A percentile compares a stretch with the other conserved stretches of the same genome.
phyloP scores from a whole-genome alignment of 495 filamentous ascomycete genomes.

The Pseudomonodictys pantanalensis region DNA sequence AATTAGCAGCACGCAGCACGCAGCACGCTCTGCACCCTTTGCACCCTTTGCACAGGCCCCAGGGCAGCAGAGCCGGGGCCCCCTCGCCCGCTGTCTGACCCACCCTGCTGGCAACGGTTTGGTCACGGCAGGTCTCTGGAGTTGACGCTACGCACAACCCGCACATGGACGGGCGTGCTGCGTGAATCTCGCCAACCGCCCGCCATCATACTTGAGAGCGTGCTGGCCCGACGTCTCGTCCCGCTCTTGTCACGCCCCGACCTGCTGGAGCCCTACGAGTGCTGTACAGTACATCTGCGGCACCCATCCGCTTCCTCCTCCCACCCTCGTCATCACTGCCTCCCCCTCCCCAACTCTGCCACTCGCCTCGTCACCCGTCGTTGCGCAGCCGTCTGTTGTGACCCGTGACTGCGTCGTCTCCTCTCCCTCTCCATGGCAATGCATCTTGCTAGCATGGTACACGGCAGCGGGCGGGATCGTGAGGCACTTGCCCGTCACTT shows the following conservation, averaged over 20 bases:
- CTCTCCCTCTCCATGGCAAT: slow-evolving; percentile 34
- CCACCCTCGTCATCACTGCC: background rate
- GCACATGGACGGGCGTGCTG: no score
- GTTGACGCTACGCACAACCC: no score
- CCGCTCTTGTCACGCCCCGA: slow-evolving; percentile 26
- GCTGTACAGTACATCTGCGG: slow-evolving; percentile 9
- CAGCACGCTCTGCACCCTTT: slow-evolving; percentile 10
- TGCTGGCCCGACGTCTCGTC: slow-evolving; percentile 28
- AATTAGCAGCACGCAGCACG: no score
- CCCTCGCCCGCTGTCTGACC: slow-evolving; percentile 33
- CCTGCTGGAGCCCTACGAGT: slow-evolving; percentile 21
- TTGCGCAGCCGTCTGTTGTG: slow-evolving; percentile 27
- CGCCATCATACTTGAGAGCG: slow-evolving; percentile 34
- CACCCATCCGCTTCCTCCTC: slow-evolving; percentile 1
- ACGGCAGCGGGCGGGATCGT: slow-evolving; percentile 36
- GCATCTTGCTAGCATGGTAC: slow-evolving; percentile 39
- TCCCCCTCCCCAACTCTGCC: background rate
- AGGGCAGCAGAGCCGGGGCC: slow-evolving; percentile 11
- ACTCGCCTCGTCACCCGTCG: slow-evolving; percentile 1
- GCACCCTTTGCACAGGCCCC: no score
- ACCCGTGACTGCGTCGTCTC: no score
- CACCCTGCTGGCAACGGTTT: slow-evolving; percentile 35
- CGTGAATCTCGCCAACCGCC: no score
- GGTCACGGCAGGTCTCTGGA: slow-evolving; percentile 18
- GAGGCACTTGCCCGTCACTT: slow-evolving; percentile 27